phyloP scores from a whole-genome alignment of 306 rosid genomes.

The Prunus persica region DNA sequence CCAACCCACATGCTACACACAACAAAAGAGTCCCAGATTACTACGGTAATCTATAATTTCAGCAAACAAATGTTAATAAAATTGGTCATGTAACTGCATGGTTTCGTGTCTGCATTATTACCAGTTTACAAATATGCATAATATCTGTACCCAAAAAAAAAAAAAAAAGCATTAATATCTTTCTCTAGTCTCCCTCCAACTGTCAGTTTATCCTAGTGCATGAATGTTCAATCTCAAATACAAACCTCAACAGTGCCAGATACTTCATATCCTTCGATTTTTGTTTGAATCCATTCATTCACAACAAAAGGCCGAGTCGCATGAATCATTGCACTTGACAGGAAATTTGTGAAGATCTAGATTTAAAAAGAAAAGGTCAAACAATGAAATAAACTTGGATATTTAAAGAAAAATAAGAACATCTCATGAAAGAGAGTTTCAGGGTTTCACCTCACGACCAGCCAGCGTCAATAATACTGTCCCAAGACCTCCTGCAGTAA shows the following conservation, averaged over 20 bases:
- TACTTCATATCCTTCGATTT: slow-evolving; percentile 93
- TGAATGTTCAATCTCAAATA: slow-evolving; percentile 15
- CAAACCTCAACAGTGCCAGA: slow-evolving; percentile 96
- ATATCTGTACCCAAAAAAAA: neutral
- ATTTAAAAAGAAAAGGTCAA: slow-evolving; percentile 22
- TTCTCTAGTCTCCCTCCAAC: neutral
- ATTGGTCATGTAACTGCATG: neutral
- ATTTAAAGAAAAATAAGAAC: slow-evolving; percentile 11
- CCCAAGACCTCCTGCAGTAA: slow-evolving; percentile 98
- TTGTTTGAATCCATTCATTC: slow-evolving; percentile 96
- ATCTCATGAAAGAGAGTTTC: slow-evolving; percentile 5
- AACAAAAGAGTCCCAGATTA: slow-evolving; percentile 27
- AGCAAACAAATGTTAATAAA: neutral
- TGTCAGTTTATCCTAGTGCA: neutral
- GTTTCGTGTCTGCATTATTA: neutral
- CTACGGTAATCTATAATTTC: slow-evolving; percentile 2
- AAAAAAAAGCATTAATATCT: too few relatives aligned
- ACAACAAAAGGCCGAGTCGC: slow-evolving; percentile 92
- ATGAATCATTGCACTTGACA: slow-evolving; percentile 94
- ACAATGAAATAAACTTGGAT: slow-evolving; percentile 11
- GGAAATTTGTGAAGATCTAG: slow-evolving; percentile 95
- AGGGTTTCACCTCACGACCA: slow-evolving; percentile 81
- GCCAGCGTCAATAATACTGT: slow-evolving; percentile 96
- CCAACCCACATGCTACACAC: slow-evolving; percentile 93
- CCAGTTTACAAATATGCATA: neutral